Percentiles rank a stretch among this genome's conserved stretches.
phyloP scores from a whole-genome alignment of 73 alveolate species.

The Paramecium pentaurelia region DNA sequence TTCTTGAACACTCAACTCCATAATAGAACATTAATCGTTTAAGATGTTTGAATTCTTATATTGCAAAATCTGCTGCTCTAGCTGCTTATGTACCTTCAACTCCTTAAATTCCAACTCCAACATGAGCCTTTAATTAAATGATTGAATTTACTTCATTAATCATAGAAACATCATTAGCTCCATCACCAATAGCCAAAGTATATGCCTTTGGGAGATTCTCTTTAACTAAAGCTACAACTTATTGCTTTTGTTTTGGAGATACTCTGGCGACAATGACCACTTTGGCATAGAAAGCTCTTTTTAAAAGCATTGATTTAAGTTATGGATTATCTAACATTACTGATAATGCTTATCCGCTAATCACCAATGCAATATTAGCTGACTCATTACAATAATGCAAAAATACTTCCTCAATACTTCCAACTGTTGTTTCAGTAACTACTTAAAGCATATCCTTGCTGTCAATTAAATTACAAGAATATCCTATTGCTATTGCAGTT shows the following conservation, averaged over 20 bases:
- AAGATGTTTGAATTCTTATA: conserved; percentile 62
- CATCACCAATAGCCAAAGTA: conserved; percentile 95
- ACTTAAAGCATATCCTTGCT: conserved; percentile 62
- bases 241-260: conserved; percentile 62
- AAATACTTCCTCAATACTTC: conserved; percentile 45
- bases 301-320: conserved; percentile 20
- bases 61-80: conserved; percentile 67
- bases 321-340: conserved; percentile 61
- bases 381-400: conserved; percentile 24
- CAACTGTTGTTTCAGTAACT: conserved; percentile 37
- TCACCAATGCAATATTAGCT: conserved; percentile 11
- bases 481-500: conserved; percentile 91
- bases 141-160: conserved; percentile 36
- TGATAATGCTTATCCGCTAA: conserved; percentile 57
- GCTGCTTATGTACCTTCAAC: conserved; percentile 72
- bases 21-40: conserved; percentile 65
- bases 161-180: conserved; percentile 99
- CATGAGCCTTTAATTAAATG: neutral
- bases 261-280: conserved; percentile 63
- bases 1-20: conserved; percentile 73
- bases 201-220: conserved; percentile 48
- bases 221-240: conserved; percentile 65
- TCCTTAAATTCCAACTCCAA: conserved; percentile 57
- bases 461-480: conserved; percentile 78
- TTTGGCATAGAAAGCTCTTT: conserved; percentile 37